A percentile compares a stretch with the other conserved stretches of the same genome.
These are phyloP conservation scores for Heterobasidion irregulare DNA, from an alignment of 1,284 basidiomycete species.

Conservation along the genomic window DNA sequence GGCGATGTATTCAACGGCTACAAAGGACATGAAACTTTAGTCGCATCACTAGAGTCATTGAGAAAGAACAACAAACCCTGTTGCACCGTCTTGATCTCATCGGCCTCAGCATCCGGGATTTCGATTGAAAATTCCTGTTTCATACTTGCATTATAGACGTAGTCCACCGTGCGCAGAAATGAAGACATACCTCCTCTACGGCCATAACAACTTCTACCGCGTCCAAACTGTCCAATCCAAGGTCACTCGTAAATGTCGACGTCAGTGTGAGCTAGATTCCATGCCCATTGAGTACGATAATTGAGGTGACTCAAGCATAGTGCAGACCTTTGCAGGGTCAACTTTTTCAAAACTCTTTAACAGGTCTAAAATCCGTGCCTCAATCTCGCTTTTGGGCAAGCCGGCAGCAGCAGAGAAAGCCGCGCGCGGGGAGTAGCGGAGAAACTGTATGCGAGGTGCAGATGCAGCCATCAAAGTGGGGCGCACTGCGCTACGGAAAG, in stretches of 20 bases:
- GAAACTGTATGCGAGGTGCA: conserved; percentile 19
- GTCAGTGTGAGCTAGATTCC: conserved; percentile 57
- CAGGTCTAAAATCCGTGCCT: conserved; percentile 80
- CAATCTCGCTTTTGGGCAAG: conserved; percentile 71
- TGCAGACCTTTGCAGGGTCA: conserved; percentile 69
- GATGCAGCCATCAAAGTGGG: conserved; percentile 22
- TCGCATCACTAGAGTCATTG: not conserved
- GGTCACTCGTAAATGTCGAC: conserved; percentile 80
- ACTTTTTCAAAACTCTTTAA: conserved; percentile 97
- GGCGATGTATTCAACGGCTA: conserved; percentile 96
- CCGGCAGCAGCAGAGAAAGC: conserved; percentile 74
- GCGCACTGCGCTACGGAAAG: conserved; percentile 24
- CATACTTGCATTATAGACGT: not conserved
- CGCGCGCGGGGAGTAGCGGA: conserved; percentile 32
- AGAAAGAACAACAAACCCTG: conserved; percentile 56
- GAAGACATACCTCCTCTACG: conserved; percentile 83
- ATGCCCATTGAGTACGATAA: conserved; percentile 2
- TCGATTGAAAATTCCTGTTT: conserved; percentile 79
- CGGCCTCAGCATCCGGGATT: conserved; percentile 98
- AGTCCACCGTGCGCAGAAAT: not conserved
- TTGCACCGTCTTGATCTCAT: conserved; percentile 91
- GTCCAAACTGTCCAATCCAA: conserved; percentile 95
- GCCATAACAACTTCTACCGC: conserved; percentile 99
- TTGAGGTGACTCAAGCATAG: conserved; percentile 1
- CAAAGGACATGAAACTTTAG: conserved; percentile 5